phyloP scores from a whole-genome alignment of 129 eudicot genomes.

The Tagetes erecta region DNA sequence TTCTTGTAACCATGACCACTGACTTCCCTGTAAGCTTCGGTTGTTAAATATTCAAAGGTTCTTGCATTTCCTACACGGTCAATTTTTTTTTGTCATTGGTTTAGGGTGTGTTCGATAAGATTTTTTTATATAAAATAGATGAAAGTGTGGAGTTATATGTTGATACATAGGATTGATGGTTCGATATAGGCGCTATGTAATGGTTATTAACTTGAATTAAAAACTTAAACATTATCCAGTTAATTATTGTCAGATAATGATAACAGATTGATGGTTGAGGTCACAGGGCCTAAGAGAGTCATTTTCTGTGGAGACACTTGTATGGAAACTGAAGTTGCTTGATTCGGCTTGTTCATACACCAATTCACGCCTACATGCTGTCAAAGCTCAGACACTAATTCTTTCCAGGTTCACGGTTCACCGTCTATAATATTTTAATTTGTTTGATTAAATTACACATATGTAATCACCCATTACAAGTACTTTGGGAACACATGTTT shows the following conservation, averaged over 20 bases:
- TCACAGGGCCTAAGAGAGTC: conserved; percentile 54
- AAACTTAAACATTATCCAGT: neutral
- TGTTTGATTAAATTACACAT: neutral
- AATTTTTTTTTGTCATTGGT: too few species aligned
- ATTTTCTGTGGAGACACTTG: conserved; percentile 50
- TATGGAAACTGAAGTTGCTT: conserved; percentile 75
- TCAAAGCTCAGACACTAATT: conserved; percentile 70
- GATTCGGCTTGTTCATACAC: conserved; percentile 63
- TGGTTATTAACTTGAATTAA: neutral
- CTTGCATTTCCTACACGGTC: too few species aligned
- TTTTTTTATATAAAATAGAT: conserved; percentile 8
- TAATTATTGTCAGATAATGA: conserved; percentile 7
- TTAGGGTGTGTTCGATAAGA: neutral
- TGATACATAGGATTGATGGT: neutral
- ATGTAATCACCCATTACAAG: neutral
- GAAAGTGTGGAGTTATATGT: neutral
- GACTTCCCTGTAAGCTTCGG: conserved; percentile 60
- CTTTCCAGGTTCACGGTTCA: conserved; percentile 80
- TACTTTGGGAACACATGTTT: neutral
- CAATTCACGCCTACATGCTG: conserved; percentile 81
- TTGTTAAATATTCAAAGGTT: neutral
- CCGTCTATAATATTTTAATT: neutral
- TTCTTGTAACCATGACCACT: conserved; percentile 44
- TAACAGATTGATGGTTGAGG: conserved; percentile 35
- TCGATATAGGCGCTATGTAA: neutral